Evolutionary conservation across 352 stramenopile species (phyloP).

Genomic region (Pythium folliculosum): DNA sequence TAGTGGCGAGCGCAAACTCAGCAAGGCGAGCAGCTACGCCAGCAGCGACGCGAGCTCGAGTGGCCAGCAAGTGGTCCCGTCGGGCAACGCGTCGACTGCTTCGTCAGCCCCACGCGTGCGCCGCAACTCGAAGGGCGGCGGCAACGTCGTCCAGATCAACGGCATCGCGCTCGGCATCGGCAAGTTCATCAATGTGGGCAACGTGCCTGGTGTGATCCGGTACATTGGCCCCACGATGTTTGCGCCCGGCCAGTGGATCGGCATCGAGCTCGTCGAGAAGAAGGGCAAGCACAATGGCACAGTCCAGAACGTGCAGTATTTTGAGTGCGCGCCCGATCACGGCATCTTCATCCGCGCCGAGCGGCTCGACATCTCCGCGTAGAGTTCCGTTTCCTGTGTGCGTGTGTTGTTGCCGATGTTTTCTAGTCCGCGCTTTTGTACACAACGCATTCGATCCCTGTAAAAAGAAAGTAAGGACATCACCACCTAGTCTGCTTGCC

Average conservation of each 20-base stretch:
- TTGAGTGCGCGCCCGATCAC: conserved; percentile 51
- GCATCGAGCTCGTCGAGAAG: conserved; percentile 62
- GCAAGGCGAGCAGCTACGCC: conserved; percentile 19
- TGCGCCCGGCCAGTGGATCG: conserved; percentile 64
- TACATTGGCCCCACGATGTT: conserved; percentile 72
- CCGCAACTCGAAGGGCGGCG: conserved; percentile 45
- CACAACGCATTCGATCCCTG: no score
- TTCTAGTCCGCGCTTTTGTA: no score
- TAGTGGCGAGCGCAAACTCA: conserved; percentile 14
- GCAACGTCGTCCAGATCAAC: conserved; percentile 44
- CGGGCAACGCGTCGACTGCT: neutral
- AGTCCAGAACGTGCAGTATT: conserved; percentile 55
- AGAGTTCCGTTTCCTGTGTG: neutral
- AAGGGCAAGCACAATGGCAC: conserved; percentile 70
- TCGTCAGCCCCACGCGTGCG: conserved; percentile 16
- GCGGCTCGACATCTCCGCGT: conserved; percentile 42
- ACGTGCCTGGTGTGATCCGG: conserved; percentile 60
- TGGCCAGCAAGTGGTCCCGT: conserved; percentile 8
- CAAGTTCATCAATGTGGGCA: conserved; percentile 59
- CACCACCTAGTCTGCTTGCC: no score
- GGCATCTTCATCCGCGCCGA: conserved; percentile 75
- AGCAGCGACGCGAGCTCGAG: conserved; percentile 19
- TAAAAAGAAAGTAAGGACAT: no score
- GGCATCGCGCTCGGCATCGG: conserved; percentile 44
- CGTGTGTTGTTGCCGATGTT: neutral